Base-by-base conservation (phyloP, 768 basidiomycete species). In the Boletus subparvulus region DNA sequence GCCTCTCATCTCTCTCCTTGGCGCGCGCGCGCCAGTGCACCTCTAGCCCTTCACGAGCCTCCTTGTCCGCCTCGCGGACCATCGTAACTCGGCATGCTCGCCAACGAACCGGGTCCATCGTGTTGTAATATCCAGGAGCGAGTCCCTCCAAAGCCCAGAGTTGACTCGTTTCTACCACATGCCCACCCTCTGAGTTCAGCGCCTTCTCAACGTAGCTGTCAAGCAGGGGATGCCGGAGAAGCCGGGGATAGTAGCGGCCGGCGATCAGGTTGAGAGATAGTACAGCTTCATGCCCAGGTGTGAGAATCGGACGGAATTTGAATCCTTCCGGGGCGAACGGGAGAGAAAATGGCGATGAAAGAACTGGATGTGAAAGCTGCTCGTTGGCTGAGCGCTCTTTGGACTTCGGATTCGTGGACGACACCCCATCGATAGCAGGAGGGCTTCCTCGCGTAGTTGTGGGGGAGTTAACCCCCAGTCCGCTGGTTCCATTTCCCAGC, bases 241-340 rank as follows among this genome's bases (percentile, higher is more conserved):
- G 76, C 7, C 78, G 74, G 6, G 91, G 88, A 66, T 94, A 94
- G 68, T 94, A 94, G 53, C 92, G 79, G 33, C 92, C 92, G 33
- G 83, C 83, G 58, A 94, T 78, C 46, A 91, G 74, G 36, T 83
- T 81, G 41, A 92, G 76, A 3, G 84, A 84, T n/a, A 91, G 60
- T 19, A 88, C 80, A 16, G 80, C 80, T 69, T 92, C 89, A 56
- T 81, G 69, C 0, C 81, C 86, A 8, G 83, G 74, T 3, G 76
- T 65, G 14, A 91, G 76, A 54, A 94, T 85, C 1, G 82, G 77
- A 17, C 88, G 81, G 73, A 91, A 93, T 59, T 77, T 78, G 70
- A 80, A 92, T 0, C 89, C 88, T 21, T 69, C 68, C 0, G 92
- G 91, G 1, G 92, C 73, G 21, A 75, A 70, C 0, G 92, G 92